phyloP scores from a whole-genome alignment of 2,329 filamentous ascomycete species.

The Stromatinia cepivora region DNA sequence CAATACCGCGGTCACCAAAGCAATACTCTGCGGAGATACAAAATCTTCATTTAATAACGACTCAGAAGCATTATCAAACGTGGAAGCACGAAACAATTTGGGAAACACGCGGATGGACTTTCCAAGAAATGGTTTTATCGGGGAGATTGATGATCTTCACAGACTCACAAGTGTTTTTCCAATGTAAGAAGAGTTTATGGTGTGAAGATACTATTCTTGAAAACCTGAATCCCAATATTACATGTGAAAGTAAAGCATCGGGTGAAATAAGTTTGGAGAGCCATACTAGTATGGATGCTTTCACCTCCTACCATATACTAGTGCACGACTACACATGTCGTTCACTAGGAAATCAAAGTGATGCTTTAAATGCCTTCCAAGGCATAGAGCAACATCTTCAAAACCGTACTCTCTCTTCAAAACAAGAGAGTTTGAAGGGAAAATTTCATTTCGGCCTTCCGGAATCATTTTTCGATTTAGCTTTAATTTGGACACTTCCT shows the following conservation, averaged over 20 bases:
- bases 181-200: conserved; percentile 15
- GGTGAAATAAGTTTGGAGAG: conserved; percentile 2
- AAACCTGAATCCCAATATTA: not conserved
- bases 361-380: conserved; percentile 13
- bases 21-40: not conserved
- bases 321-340: not conserved
- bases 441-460: conserved; percentile 12
- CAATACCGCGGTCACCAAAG: conserved; percentile 8
- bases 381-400: conserved; percentile 11
- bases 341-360: conserved; percentile 1
- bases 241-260: not conserved
- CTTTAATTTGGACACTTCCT: conserved; percentile 10
- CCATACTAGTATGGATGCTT: not conserved
- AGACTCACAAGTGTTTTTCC: conserved; percentile 20
- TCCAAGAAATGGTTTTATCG: conserved; percentile 24
- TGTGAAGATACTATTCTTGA: conserved; percentile 19
- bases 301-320: not conserved
- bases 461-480: conserved; percentile 7
- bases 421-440: not conserved
- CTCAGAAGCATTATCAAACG: conserved; percentile 16
- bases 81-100: conserved; percentile 13
- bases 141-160: conserved; percentile 22
- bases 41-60: not conserved
- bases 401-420: not conserved
- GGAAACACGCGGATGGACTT: conserved; percentile 23